Evolutionary conservation across 371 early-diverging fungal species (phyloP), one percentile per base, ranked within the genome.

Genomic region (Choanephora cucurbitarum): DNA sequence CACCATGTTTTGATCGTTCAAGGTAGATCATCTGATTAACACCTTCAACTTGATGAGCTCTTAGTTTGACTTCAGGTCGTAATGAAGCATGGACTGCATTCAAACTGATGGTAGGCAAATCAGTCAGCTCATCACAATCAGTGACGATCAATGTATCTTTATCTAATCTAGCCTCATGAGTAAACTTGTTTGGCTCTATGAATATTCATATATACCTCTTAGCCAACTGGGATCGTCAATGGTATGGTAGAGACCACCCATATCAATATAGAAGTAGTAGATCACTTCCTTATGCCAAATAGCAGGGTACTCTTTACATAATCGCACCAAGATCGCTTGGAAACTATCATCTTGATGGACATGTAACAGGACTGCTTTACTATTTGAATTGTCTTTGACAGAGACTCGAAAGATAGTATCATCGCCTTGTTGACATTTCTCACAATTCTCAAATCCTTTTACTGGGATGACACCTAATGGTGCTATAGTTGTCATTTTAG

Each of bases 41-140:
- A 33, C 76, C 76, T 56, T 72, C 76, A 53, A 66, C 61, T 57
- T 76, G 76, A 42, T 76, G 73, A 13, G 61, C 62, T 40, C 59
- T 57, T 22, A 76, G 46, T 32, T 52, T 19, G 4, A 76, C 52
- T 3, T 68, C 46, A 13, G 52, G 31, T 39, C 76, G 58, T 22
- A 76, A 50, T 19, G 60, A 60, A 2, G 76, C 73, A 45, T 72
- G 73, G 19, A 72, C 76, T 32, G 76, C 70, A 57, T 63, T 69
- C 56, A 72, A 60, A 34, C 58, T 70, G 11, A 76, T 50, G 23
- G 57, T 55, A 1, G 76, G 76, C 3, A 76, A 33, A 9, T 63
- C 40, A 31, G 58, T 47, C 18, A 66, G 39, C 34, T 67, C 65
- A 9, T 64, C 65, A 15, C 58, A 24, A 2, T 56, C 48, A 0